Evolutionary conservation across 2,329 filamentous ascomycete species (phyloP), one percentile per base, ranked within the genome.

Genomic region (Neobulgaria alba): DNA sequence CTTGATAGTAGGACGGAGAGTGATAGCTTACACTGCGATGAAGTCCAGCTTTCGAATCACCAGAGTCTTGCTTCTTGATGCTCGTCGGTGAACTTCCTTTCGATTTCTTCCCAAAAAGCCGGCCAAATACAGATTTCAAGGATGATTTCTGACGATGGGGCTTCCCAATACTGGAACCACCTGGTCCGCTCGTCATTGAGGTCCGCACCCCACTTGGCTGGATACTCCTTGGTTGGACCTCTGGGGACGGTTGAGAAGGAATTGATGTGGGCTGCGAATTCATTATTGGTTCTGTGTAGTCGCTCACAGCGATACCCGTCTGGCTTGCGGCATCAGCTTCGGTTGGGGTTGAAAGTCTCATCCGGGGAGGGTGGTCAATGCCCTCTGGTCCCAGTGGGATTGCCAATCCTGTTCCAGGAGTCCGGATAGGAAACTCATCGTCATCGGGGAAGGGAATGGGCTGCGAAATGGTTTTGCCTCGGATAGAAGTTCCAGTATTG

Each of bases 371-470:
- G 32, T 37, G 43, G 17, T 55, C 52, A 9, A 42, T 23, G 4
- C 36, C 34, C 12, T 52, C 49, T 20, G 39, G 57, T n/a, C 56
- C 52, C 10, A 60, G 41, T n/a, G 57, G 57, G 2, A 57, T 57
- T 18, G 61, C 59, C 29, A 64, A 61, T 20, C 56, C 56, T 4
- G 64, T 54, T 8, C 62, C 66, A 2, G 67, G 66, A 20, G 65
- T 65, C 37, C 68, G 63, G 35, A 72, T 70, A 9, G 72, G 67
- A 49, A 76, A 73, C 43, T 76, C 73, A 46, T 76, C 67, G 50
- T 69, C 71, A 43, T 74, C 71, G 30, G 64, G 49, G 41, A 80
- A 71, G 2, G 75, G 75, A 35, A 80, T 79, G 10, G 77, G 77
- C 17, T 43, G 40, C 16, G 44, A 47, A 17, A 41, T 45, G 4